A percentile compares a stretch with the other conserved stretches of the same genome.
These are phyloP conservation scores for Sicyos baderoa DNA, from an alignment of 306 rosid genomes.

Conservation along the genomic window DNA sequence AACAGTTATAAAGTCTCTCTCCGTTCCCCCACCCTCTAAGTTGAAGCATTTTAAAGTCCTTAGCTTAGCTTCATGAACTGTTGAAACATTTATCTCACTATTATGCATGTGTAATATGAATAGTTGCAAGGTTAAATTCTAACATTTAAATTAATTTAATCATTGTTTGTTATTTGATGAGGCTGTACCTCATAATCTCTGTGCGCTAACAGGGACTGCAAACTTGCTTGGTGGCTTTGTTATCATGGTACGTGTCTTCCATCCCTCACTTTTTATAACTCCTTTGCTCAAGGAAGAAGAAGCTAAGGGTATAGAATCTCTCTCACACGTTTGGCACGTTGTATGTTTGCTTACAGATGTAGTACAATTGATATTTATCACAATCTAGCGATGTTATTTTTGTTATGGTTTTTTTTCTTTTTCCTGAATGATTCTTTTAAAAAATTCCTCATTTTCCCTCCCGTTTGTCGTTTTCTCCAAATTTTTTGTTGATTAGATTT, in stretches of 20 bases:
- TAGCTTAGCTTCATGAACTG: conserved; percentile 2
- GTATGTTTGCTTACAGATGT: neutral
- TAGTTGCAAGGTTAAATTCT: neutral
- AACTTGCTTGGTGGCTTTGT: conserved; percentile 87
- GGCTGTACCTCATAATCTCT: conserved; percentile 25
- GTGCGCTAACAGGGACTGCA: conserved; percentile 75
- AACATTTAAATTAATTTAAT: conserved; percentile 1
- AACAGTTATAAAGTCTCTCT: too few relatives aligned
- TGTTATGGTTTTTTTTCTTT: neutral
- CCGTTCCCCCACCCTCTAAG: neutral
- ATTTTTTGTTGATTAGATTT: neutral
- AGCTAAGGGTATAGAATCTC: neutral
- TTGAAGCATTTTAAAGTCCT: neutral
- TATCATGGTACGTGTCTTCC: conserved; percentile 58
- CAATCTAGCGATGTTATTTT: neutral
- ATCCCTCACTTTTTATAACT: neutral
- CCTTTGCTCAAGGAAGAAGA: conserved; percentile 6
- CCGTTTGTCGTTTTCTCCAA: neutral
- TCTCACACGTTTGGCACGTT: neutral
- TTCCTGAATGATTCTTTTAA: neutral
- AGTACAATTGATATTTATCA: neutral
- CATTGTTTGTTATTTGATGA: conserved; percentile 10
- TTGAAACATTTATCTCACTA: neutral
- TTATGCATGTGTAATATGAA: neutral
- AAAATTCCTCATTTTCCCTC: neutral